A percentile compares a stretch with the other conserved stretches of the same genome.
Conservation (phyloP, 1,284 basidiomycete species). For the Phellopilus nigrolimitatus region DNA sequence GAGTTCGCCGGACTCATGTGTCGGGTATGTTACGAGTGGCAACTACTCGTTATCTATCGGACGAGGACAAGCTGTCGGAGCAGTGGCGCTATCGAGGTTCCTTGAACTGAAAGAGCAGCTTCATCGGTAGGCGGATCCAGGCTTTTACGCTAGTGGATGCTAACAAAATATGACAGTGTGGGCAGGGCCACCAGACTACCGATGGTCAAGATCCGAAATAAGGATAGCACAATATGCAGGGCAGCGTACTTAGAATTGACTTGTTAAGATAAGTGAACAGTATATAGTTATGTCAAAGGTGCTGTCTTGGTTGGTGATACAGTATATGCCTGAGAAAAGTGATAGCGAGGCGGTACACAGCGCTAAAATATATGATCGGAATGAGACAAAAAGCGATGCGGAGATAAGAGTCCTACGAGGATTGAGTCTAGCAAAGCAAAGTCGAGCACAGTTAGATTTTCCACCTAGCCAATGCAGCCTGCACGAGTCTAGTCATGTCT, state of each 20-base stretch:
- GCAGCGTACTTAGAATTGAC: conserved; percentile 29
- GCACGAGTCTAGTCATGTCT: conserved; percentile 66
- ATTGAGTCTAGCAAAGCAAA: background rate
- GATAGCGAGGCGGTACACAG: conserved; percentile 3
- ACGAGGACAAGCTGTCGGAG: conserved; percentile 68
- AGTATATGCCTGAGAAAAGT: conserved; percentile 3
- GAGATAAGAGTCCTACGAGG: background rate
- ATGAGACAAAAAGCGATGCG: background rate
- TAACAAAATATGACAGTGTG: conserved; percentile 23
- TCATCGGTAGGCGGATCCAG: conserved; percentile 36
- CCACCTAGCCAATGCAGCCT: conserved; percentile 70
- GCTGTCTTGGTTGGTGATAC: conserved; percentile 7
- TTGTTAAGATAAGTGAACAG: background rate
- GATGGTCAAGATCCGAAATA: conserved; percentile 40
- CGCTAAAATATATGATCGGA: conserved; percentile 9
- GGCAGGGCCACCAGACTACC: conserved; percentile 21
- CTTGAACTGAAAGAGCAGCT: conserved; percentile 49
- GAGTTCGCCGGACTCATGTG: conserved; percentile 35
- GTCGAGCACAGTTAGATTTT: conserved; percentile 44
- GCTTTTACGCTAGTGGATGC: background rate
- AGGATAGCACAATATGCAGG: conserved; percentile 36
- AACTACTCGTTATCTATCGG: conserved; percentile 75
- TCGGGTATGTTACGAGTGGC: conserved; percentile 81
- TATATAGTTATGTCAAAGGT: conserved; percentile 1
- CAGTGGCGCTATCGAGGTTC: conserved; percentile 53